These are phyloP conservation scores for Cryptococcus sp. DNA, from an alignment of 1,284 basidiomycete species.

Conservation along the genomic window DNA sequence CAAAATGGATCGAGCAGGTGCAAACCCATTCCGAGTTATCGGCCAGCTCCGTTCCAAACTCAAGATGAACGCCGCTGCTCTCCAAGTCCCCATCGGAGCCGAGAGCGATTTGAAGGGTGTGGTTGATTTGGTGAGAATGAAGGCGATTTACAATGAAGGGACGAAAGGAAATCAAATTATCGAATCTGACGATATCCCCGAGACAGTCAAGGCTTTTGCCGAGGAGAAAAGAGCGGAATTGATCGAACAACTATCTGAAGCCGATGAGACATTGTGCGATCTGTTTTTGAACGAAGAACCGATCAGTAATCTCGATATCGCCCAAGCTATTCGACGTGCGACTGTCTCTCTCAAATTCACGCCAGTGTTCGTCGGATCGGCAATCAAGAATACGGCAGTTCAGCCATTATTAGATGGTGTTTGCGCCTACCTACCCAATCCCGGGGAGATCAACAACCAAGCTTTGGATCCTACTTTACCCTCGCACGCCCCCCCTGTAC, in stretches of 20 bases:
- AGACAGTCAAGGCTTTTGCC: conserved; percentile 65
- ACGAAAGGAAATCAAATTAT: conserved; percentile 81
- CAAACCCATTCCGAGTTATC: conserved; percentile 94
- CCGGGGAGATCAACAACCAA: conserved; percentile 70
- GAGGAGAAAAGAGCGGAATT: conserved; percentile 82
- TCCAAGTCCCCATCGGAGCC: conserved; percentile 91
- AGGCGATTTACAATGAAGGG: conserved; percentile 91
- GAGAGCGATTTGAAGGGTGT: conserved; percentile 87
- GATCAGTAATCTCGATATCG: conserved; percentile 70
- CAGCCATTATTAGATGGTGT: conserved; percentile 93
- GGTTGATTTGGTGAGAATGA: conserved; percentile 92
- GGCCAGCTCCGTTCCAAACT: conserved; percentile 89
- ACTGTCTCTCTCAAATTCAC: conserved; percentile 87
- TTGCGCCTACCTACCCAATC: conserved; percentile 91
- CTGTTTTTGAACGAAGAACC: conserved; percentile 80
- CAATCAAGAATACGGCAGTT: conserved; percentile 96
- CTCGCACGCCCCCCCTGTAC: conserved; percentile 61
- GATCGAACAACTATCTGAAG: conserved; percentile 92
- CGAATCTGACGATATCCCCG: conserved; percentile 87
- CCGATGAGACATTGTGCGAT: conserved; percentile 91
- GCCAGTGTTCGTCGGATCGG: conserved; percentile 95
- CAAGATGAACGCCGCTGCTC: conserved; percentile 87
- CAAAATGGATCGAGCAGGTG: conserved; percentile 98
- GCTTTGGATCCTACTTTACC: conserved; percentile 80
- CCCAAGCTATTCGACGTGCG: conserved; percentile 79